These are phyloP conservation scores for Glycine soja DNA, from an alignment of 306 rosid genomes.

Conservation along the genomic window DNA sequence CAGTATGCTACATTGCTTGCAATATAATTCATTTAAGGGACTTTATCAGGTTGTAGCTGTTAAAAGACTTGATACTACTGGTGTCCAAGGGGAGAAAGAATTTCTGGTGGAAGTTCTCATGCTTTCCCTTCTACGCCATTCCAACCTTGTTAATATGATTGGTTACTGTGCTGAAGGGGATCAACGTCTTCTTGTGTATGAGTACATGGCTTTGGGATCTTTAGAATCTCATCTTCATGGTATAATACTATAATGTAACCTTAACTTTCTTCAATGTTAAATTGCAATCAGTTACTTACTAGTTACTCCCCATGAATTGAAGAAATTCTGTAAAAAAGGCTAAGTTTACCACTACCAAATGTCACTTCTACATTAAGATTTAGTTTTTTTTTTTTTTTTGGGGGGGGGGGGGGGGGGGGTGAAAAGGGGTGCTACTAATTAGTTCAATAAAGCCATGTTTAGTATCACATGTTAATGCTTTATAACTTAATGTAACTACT, in stretches of 20 bases:
- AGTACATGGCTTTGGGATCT: slow-evolving; percentile 71
- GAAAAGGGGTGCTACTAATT: not conserved
- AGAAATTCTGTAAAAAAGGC: not conserved
- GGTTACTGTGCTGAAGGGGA: slow-evolving; percentile 79
- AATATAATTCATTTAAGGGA: slow-evolving; percentile 12
- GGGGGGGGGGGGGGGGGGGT: not conserved
- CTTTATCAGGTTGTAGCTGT: slow-evolving; percentile 66
- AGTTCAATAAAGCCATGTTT: not conserved
- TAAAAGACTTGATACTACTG: slow-evolving; percentile 66
- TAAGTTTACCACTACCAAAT: not conserved
- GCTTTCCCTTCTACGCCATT: slow-evolving; percentile 68
- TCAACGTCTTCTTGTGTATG: slow-evolving; percentile 80
- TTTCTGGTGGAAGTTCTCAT: slow-evolving; percentile 73
- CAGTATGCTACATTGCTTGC: not conserved
- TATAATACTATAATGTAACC: slow-evolving; percentile 37
- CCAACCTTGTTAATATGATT: slow-evolving; percentile 72
- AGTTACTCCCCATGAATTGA: not conserved
- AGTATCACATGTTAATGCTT: not conserved
- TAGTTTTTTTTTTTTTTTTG: not conserved
- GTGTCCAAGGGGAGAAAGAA: slow-evolving; percentile 76
- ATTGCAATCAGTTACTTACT: slow-evolving; percentile 18
- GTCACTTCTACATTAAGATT: not conserved
- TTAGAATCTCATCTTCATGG: slow-evolving; percentile 76
- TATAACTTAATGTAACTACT: slow-evolving; percentile 11
- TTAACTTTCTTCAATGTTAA: slow-evolving; percentile 16